Base-by-base conservation (phyloP, 2,329 filamentous ascomycete species). In the Aspergillus transmontanensis region DNA sequence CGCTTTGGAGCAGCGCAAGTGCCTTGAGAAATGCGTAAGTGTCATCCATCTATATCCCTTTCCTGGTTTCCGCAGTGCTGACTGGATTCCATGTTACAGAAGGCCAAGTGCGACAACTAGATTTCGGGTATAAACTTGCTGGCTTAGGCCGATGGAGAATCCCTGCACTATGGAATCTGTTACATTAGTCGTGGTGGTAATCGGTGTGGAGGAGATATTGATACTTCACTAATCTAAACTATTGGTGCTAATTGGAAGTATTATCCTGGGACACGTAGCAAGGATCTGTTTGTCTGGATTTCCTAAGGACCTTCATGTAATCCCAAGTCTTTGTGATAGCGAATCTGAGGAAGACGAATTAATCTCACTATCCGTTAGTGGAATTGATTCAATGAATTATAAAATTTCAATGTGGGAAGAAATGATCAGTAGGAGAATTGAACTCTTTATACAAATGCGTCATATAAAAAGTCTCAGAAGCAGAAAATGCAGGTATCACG, bases 171-270 rank as follows among this genome's bases (percentile, higher is more conserved):
- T 41, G 10, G 6, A 41, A 41, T 4, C 19, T 41, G 16, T 10
- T 41, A 41, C 16, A 41, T 2, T 4, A 41, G 3, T 7, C 1
- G 4, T 6, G 16, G 16, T 9, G 7, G 12, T 41, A 4, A n/a
- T 7, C 0, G 2, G 16, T 4, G 16, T 36, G 16, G 39, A 2
- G 39, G 7, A 4, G 6, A 1, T 5, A 19, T 19, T 19, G 2
- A 3, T 9, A 9, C 39, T 41, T 16, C 5, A 10, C 16, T 9
- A 41, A 9, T 19, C 6, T n/a, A 9, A 0, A 19, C 3, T 6
- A 6, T 36, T 16, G 12, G 2, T n/a, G 16, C 2, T n/a, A 7
- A 19, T 3, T 41, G 3, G 6, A 39, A 39, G 6, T 39, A 39
- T 16, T 3, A 16, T 19, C 3, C 16, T 7, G 7, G 2, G 16